Evolutionary conservation across 352 stramenopile genomes (phyloP), one percentile per base, ranked within the genome.

Genomic region (Phytophthora hibernalis): DNA sequence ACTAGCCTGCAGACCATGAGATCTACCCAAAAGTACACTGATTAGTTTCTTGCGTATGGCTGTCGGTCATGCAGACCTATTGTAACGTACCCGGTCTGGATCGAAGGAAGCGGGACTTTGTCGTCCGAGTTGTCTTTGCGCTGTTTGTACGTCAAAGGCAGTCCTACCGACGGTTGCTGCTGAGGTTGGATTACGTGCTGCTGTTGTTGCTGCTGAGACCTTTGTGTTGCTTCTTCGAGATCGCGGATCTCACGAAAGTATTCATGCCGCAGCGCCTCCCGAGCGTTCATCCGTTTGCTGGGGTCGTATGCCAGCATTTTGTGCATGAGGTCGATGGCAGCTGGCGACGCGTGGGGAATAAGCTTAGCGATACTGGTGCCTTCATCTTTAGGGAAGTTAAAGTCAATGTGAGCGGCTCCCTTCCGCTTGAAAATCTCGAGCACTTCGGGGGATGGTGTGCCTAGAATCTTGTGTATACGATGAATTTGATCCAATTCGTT

Each of bases 401-500:
- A 98, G 54, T 98, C 93, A 15, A 98, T 89, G 58, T 99, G 92
- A 9, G 88, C 86, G 0, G 93, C 94, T 31, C 91, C 95, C 54
- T 97, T 90, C 18, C 86, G 79, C 47, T 96, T 96, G 57, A 98
- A 97, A 40, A 97, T 93, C 49, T 91, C 76, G 20, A 98, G 77
- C 1, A 98, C 73, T 28, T 96, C 85, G 13, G 77, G 73, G 2
- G 81, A 55, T 2, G 96, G 96, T 20, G 95, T 98, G 24, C 95
- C 96, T 8, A 99, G 69, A 48, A 99, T 92, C 65, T 96, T 98
- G 80, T 98, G 95, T 55, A 98, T 97, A 42, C 93, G 78, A 48
- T 97, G 90, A 61, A 99, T 98, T 82, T 99, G 95, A 67, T 99
- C 96, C 12, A 97, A 77, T 62, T 98, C 96, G 54, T 99, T 97